Percentiles rank a stretch among this genome's conserved stretches.
Evolutionary conservation across 345 rosid genomes (phyloP).

Genomic region (Brassica incana): DNA sequence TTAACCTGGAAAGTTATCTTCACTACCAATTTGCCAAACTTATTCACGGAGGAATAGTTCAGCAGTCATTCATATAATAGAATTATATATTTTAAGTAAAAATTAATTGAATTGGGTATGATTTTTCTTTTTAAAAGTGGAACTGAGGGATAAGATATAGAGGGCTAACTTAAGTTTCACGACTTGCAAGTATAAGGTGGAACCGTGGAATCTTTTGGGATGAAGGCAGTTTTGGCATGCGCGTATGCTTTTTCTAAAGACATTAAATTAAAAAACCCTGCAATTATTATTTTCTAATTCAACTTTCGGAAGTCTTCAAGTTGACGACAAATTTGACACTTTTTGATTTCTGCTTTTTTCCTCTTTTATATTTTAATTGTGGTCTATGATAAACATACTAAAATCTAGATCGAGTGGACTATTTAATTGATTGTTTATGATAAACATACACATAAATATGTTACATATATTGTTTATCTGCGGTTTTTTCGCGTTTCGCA

Average conservation of each 20-base stretch:
- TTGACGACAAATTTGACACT: constrained; percentile 29
- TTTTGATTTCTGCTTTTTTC: constrained; percentile 9
- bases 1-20: not conserved
- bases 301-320: constrained; percentile 30
- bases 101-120: not conserved
- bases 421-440: not conserved
- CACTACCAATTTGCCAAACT: constrained; percentile 12
- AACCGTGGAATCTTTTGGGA: constrained; percentile 38
- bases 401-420: constrained; percentile 11
- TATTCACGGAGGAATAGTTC: constrained; percentile 2
- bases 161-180: constrained; percentile 36
- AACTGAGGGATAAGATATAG: constrained; percentile 22
- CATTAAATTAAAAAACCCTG: constrained; percentile 4
- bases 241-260: constrained; percentile 42
- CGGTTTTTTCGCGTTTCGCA: too few species aligned
- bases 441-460: not conserved
- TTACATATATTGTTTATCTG: not conserved
- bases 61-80: not conserved
- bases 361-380: not conserved
- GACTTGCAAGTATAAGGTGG: constrained; percentile 33
- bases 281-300: constrained; percentile 1
- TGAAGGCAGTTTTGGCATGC: constrained; percentile 38
- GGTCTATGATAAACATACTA: not conserved
- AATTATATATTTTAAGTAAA: not conserved
- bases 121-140: not conserved